Base-by-base conservation (phyloP, 345 rosid genomes). In the Pugionium dolabratum region DNA sequence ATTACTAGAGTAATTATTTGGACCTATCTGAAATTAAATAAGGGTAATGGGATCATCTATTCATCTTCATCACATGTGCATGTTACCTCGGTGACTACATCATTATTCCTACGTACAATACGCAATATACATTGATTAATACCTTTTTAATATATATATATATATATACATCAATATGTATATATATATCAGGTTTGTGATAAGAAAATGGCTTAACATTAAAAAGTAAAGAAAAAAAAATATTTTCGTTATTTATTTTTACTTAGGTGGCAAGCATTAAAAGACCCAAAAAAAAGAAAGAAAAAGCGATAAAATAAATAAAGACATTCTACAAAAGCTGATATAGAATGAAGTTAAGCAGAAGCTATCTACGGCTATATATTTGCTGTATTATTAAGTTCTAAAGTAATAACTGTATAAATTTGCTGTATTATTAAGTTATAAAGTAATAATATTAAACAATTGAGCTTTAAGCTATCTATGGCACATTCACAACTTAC, bases 281-380 rank as follows among this genome's bases (percentile, higher is more conserved):
- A 60, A 73, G 77, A 53, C 56, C 46, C 69, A 59, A 33, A 61
- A 61, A 69, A 42, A 42, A 55, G 49, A 54, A 42, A 66, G 37
- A 55, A 57, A 40, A 66, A 36, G 53, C 9, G 39, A 56, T 39
- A 43, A 67, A 58, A 51, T 27, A 30, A 18, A 59, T 43, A 50
- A 73, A 73, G 73, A 73, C 77, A 73, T 73, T 73, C 73, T 40
- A 60, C 50, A 73, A 67, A 64, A 72, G 68, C 60, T 70, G 76
- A 72, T 65, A 54, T 41, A 69, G 74, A 45, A 72, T 56, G 63
- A 75, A 62, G 73, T 72, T 64, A 58, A 34, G 73, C 62, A 35
- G 26, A 64, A 44, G 50, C 41, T 40, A 57, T 42, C 72, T 37
- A 67, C 37, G 35, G 28, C 30, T 7, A 9, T 9, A 40, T n/a